Evolutionary conservation across 2,329 filamentous ascomycete genomes (phyloP), one percentile per base, ranked within the genome.

Genomic region (Calonectria hongkongensis): DNA sequence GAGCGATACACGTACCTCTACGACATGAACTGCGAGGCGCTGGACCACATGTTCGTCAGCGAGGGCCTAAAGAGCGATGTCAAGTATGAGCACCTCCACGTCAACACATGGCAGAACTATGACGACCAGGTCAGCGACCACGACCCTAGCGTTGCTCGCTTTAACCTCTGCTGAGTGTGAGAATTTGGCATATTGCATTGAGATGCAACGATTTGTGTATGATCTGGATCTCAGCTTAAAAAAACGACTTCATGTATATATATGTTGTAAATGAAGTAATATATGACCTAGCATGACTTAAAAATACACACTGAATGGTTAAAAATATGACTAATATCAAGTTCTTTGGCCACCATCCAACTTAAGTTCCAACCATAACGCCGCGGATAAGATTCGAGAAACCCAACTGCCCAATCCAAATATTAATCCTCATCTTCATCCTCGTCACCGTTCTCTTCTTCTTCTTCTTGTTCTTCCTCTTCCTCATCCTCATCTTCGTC

Each of bases 1-100:
- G 93, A 95, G 86, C 86, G 93, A 12, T 95, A 95, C 82, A 93
- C 92, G 1, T 94, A 94, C 81, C 84, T 93, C 1, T 94, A 89
- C 74, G 92, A 93, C 75, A 90, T 89, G 88, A 94, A 93, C 83
- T 88, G 89, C 71, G 90, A 94, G 85, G 88, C 92, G 79, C 86
- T 95, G 21, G 93, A 94, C 82, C 93, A 94, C 84, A 90, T 93
- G 84, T 94, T 89, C 76, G 88, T 94, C 70, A 93, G 90, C 79
- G 85, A 87, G 30, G 85, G 85, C 63, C 79, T 93, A 71, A 84
- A 83, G 30, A 80, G 80, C 33, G 79, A 82, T 4, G 83, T 87
- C 18, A 82, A 86, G 78, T 90, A 91, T 75, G 91, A 94, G 86
- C 92, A 95, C 82, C 79, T 94, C 30, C 93, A 94, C 83, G 85